Evolutionary conservation across 305 asterid species (phyloP).

Genomic region (Ilex paraguariensis): DNA sequence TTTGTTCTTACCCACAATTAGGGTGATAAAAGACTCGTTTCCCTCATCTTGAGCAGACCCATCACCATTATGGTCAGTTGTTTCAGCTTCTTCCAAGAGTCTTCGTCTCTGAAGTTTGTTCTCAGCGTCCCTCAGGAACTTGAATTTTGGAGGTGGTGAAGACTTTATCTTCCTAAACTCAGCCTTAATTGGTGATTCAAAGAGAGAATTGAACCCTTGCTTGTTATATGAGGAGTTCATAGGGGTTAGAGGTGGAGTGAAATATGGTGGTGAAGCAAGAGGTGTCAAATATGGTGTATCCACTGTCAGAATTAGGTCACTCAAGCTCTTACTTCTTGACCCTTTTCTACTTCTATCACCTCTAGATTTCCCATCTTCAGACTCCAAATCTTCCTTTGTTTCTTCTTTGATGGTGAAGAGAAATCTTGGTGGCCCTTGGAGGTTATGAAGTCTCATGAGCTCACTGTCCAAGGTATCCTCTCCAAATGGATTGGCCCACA

Average conservation of each 20-base stretch:
- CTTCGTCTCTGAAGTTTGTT: conserved; percentile 28
- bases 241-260: conserved; percentile 75
- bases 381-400: conserved; percentile 5
- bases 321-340: conserved; percentile 16
- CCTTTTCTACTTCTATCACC: background rate
- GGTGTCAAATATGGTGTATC: conserved; percentile 70
- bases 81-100: conserved; percentile 14
- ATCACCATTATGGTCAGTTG: background rate
- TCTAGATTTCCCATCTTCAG: background rate
- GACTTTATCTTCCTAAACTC: conserved; percentile 38
- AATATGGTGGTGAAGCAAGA: conserved; percentile 49
- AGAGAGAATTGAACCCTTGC: conserved; percentile 14
- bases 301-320: conserved; percentile 5
- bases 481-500: background rate
- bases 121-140: conserved; percentile 59
- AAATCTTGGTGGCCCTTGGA: background rate
- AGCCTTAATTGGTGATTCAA: conserved; percentile 37
- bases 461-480: background rate
- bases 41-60: conserved; percentile 15
- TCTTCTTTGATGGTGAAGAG: conserved; percentile 2
- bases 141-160: conserved; percentile 60
- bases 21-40: conserved; percentile 26
- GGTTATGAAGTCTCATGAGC: background rate
- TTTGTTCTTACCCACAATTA: conserved; percentile 18
- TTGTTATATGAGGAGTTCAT: conserved; percentile 2